These are phyloP conservation scores for Nakaseomyces nivariensis DNA, from an alignment of 1,139 yeast genomes.

Conservation along the genomic window DNA sequence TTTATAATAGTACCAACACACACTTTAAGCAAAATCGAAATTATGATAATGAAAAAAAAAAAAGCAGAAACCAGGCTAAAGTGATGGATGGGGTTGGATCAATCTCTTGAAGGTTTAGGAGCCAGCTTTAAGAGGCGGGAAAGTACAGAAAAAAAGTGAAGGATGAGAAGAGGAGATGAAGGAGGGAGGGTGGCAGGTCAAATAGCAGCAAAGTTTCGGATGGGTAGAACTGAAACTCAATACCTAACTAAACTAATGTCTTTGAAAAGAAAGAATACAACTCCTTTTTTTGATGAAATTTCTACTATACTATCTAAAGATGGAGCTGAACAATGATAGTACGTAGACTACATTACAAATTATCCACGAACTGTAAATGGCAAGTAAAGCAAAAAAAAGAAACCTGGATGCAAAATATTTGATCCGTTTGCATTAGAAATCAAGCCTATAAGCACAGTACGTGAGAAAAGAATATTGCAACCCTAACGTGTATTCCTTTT, in stretches of 20 bases:
- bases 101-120: not conserved
- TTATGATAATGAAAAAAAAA: not conserved
- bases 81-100: conserved; percentile 1
- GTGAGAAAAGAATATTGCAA: not conserved
- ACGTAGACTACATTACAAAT: too few relatives aligned
- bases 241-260: not conserved
- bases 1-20: not conserved
- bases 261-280: not conserved
- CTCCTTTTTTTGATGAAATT: not conserved
- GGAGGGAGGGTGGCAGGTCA: not conserved
- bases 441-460: not conserved
- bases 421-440: not conserved
- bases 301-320: not conserved
- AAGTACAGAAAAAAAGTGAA: not conserved
- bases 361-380: too few relatives aligned
- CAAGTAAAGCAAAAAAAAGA: not conserved
- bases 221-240: not conserved
- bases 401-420: not conserved
- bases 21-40: not conserved
- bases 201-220: not conserved
- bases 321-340: too few relatives aligned
- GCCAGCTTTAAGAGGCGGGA: not conserved
- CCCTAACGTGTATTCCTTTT: not conserved
- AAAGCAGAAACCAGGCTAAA: not conserved
- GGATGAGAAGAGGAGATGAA: not conserved